These are phyloP conservation scores for Barnettozyma hawaiiensis DNA, from an alignment of 1,139 yeast genomes.

Conservation along the genomic window DNA sequence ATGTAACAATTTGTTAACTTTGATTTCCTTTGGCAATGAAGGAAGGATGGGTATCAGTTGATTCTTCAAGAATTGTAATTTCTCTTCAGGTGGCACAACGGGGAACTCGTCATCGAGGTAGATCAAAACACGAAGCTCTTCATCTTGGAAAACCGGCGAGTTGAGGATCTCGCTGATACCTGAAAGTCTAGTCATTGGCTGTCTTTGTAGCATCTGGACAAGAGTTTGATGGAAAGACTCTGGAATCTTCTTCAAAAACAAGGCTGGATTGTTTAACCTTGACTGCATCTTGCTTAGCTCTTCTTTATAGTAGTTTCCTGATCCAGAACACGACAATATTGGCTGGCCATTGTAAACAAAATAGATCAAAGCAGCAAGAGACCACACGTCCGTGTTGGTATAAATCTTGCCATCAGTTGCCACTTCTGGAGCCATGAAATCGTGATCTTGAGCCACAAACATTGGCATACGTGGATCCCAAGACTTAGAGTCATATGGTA, in stretches of 20 bases:
- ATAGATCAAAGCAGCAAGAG: conserved; percentile 69
- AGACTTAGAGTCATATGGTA: conserved; percentile 34
- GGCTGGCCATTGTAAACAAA: conserved; percentile 46
- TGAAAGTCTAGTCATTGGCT: conserved; percentile 34
- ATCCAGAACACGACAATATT: conserved; percentile 43
- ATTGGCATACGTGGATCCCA: conserved; percentile 69
- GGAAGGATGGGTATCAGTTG: conserved; percentile 8
- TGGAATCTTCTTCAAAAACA: conserved; percentile 45
- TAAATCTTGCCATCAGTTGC: conserved; percentile 54
- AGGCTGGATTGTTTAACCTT: conserved; percentile 41
- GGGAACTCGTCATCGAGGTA: conserved; percentile 13
- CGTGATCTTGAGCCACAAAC: conserved; percentile 64
- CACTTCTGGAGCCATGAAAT: conserved; percentile 74
- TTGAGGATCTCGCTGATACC: conserved; percentile 14
- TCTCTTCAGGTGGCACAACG: conserved; percentile 5
- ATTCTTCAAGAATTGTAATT: conserved; percentile 6
- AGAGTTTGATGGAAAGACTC: conserved; percentile 33
- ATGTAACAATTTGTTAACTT: conserved; percentile 9
- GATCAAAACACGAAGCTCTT: conserved; percentile 8
- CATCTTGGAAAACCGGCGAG: conserved; percentile 6
- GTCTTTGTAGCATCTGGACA: conserved; percentile 36
- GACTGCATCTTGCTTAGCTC: conserved; percentile 40
- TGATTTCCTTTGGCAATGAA: conserved; percentile 6
- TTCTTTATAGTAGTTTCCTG: conserved; percentile 42
- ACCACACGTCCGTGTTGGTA: conserved; percentile 74